phyloP scores from a whole-genome alignment of 768 basidiomycete genomes.

The Leccinellum albellum region DNA sequence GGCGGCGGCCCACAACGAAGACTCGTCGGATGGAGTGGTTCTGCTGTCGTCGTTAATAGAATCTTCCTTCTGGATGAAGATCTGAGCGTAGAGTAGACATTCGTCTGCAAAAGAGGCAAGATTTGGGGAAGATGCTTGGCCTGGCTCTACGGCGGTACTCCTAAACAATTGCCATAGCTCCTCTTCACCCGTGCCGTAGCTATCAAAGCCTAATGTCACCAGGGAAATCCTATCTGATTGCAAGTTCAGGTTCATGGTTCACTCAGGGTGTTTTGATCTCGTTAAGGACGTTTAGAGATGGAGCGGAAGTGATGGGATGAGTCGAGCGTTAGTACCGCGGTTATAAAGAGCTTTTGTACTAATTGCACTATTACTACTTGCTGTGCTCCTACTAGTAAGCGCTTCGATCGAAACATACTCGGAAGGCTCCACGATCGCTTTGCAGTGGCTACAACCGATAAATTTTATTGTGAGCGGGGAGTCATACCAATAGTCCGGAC shows the following conservation, averaged over 20 bases:
- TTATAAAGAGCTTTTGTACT: background rate
- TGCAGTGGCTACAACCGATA: background rate
- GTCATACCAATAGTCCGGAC: too few species aligned
- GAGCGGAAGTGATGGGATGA: background rate
- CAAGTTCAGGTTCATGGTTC: slow-evolving; percentile 6
- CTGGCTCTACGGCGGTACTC: slow-evolving; percentile 25
- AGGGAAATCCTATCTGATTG: slow-evolving; percentile 16
- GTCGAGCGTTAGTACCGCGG: slow-evolving; percentile 12
- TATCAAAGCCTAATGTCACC: background rate
- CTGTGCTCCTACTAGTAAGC: slow-evolving; percentile 16
- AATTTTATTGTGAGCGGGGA: background rate
- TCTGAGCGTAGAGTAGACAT: slow-evolving; percentile 27
- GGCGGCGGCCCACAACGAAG: background rate
- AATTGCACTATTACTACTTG: slow-evolving; percentile 13
- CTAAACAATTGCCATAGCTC: slow-evolving; percentile 24
- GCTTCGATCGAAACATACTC: too few species aligned
- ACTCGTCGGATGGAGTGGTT: background rate
- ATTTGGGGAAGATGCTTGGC: slow-evolving; percentile 22
- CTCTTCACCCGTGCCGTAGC: background rate
- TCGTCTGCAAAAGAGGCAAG: slow-evolving; percentile 26
- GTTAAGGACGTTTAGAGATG: background rate
- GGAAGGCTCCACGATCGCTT: background rate
- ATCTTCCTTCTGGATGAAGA: slow-evolving; percentile 2
- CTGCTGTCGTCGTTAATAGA: background rate
- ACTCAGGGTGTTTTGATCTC: background rate